Evolutionary conservation across 768 basidiomycete genomes (phyloP), one percentile per base, ranked within the genome.

Genomic region (Boletus sp.): DNA sequence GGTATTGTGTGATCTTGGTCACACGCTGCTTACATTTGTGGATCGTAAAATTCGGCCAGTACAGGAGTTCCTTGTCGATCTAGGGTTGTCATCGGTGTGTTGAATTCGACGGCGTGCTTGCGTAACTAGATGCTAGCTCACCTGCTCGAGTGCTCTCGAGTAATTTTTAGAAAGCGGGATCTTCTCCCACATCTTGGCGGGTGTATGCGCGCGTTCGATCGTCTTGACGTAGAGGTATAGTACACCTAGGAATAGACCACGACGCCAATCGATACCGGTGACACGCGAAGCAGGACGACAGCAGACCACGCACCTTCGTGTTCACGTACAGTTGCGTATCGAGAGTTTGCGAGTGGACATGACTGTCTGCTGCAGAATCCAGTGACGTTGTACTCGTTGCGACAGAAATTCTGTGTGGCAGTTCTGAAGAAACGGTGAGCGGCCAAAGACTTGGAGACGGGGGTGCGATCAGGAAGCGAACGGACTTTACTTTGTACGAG

Each of bases 1-100:
- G 83, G 68, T 98, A 98, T 70, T 99, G 97, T 0, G 96, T 98
- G 64, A 99, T 98, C 77, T 98, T 99, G 11, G 97, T 99, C 30
- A 98, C 81, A 42, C 97, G 85, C 74, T 99, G 97, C 79, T 99
- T 99, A 83, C 97, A 98, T 75, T 98, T 98, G 77, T 98, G 97
- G 50, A 94, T 89, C 32, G 85, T 85, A 71, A 96, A 98, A 64
- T 94, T 94, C 5, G 97, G 96, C 97, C 97, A 98, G 70, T 98
- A 93, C n/a, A 93, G 81, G 56, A 98, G 81, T 67, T 98, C 93
- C 50, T 79, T 81, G 77, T 98, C 97, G 65, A 99, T 96, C 95
- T 98, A 60, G 30, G 7, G 23, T 17, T 23, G 30, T 21, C 13
- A 53, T 21, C 52, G 33, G 29, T n/a, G 15, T 17, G 21, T 37